Percentiles rank a stretch among this genome's conserved stretches.
These are phyloP conservation scores for Backusella liffmaniae DNA, from an alignment of 192 early-diverging fungal genomes.

Conservation along the genomic window DNA sequence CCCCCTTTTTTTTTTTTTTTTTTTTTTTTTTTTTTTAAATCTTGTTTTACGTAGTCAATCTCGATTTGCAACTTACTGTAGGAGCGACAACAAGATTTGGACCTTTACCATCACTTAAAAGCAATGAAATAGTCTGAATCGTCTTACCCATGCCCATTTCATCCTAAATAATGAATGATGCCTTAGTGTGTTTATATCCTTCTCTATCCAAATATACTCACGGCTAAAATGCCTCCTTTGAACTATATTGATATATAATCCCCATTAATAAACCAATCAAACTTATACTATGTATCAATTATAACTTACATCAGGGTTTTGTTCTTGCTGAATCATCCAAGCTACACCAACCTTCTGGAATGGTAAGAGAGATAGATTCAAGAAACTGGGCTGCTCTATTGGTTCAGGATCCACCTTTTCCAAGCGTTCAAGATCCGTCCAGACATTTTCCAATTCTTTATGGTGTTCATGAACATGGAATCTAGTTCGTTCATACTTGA, in stretches of 20 bases:
- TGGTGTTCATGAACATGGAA: constrained; percentile 39
- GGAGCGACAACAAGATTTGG: constrained; percentile 87
- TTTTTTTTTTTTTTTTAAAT: not conserved
- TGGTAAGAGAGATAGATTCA: constrained; percentile 77
- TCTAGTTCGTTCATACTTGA: constrained; percentile 42
- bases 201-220: constrained; percentile 25
- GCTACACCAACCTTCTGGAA: constrained; percentile 86
- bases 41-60: not conserved
- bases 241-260: constrained; percentile 36
- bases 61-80: constrained; percentile 49
- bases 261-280: not conserved
- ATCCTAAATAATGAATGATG: constrained; percentile 43
- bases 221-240: constrained; percentile 74
- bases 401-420: constrained; percentile 36
- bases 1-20: too few relatives aligned
- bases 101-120: constrained; percentile 60
- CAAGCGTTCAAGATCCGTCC: constrained; percentile 50
- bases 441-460: constrained; percentile 61
- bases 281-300: not conserved
- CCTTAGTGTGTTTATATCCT: too few relatives aligned
- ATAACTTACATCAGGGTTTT: constrained; percentile 30
- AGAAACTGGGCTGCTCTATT: constrained; percentile 61
- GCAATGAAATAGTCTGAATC: constrained; percentile 84
- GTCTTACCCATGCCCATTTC: constrained; percentile 98
- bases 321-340: constrained; percentile 85